Conservation (phyloP, 176 grass and related monocot genomes). For the Neostapfia colusana region DNA sequence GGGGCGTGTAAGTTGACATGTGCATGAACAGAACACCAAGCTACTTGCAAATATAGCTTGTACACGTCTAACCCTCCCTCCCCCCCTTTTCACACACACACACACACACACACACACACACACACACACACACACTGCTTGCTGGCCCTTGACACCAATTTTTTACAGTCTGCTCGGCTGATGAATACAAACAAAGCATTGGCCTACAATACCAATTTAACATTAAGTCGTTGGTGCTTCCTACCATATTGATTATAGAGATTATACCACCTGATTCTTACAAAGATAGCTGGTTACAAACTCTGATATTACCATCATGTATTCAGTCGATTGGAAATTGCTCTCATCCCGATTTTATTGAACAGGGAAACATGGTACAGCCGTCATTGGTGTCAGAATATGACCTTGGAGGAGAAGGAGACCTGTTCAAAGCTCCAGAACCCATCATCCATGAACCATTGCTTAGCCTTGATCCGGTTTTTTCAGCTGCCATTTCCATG, state of each 20-base stretch:
- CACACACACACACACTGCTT: too few relatives aligned
- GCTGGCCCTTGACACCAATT: background rate
- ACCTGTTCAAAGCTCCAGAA: constrained; percentile 93
- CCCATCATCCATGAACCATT: constrained; percentile 63
- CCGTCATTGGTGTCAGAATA: constrained; percentile 69
- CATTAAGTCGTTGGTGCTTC: background rate
- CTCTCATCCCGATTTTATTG: constrained; percentile 31
- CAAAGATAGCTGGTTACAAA: background rate
- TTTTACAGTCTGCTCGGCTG: background rate
- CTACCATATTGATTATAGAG: background rate
- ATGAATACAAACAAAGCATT: background rate
- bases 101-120: too few relatives aligned
- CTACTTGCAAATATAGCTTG: constrained; percentile 22
- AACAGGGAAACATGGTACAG: constrained; percentile 62
- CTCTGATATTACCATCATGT: background rate
- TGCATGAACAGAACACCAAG: constrained; percentile 8
- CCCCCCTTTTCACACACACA: too few relatives aligned
- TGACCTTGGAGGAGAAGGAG: constrained; percentile 82
- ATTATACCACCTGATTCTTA: background rate
- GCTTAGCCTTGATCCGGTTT: constrained; percentile 59
- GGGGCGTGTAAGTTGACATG: constrained; percentile 45
- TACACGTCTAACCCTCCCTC: constrained; percentile 10
- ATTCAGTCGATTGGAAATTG: background rate
- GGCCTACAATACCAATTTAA: background rate
- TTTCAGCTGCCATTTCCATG: constrained; percentile 69